phyloP scores from a whole-genome alignment of 768 basidiomycete species.

The Coprinellus micaceus region DNA sequence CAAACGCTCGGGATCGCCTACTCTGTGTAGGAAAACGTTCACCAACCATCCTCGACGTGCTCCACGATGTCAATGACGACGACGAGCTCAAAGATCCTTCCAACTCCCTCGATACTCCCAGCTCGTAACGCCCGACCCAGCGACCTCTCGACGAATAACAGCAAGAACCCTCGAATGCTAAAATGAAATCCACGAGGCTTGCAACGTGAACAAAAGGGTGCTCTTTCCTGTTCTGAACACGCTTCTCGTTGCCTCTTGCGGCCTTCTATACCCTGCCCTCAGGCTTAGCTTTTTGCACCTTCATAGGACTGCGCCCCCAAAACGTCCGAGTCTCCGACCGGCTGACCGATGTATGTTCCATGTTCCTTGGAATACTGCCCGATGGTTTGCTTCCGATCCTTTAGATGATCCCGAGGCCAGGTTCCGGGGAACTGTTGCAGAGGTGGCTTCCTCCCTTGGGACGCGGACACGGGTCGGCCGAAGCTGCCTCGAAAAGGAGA shows the following conservation, averaged over 20 bases:
- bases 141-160: not conserved
- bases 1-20: not conserved
- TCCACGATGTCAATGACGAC: not conserved
- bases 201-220: not conserved
- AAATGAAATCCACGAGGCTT: conserved; percentile 4
- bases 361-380: not conserved
- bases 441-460: not conserved
- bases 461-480: not conserved
- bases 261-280: not conserved
- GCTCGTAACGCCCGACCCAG: not conserved
- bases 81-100: not conserved
- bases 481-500: too few species aligned
- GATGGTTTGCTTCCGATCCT: not conserved
- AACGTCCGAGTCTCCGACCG: not conserved
- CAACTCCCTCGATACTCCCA: not conserved
- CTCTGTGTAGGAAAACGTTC: not conserved
- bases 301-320: not conserved
- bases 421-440: not conserved
- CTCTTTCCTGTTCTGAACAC: not conserved
- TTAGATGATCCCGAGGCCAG: not conserved
- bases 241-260: not conserved
- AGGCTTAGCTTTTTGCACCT: not conserved
- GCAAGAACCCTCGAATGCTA: conserved; percentile 1
- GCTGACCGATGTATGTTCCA: not conserved
- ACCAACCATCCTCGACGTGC: not conserved